Evolutionary conservation across 306 rosid genomes (phyloP), one percentile per base, ranked within the genome.

Genomic region (Vigna trinervia): DNA sequence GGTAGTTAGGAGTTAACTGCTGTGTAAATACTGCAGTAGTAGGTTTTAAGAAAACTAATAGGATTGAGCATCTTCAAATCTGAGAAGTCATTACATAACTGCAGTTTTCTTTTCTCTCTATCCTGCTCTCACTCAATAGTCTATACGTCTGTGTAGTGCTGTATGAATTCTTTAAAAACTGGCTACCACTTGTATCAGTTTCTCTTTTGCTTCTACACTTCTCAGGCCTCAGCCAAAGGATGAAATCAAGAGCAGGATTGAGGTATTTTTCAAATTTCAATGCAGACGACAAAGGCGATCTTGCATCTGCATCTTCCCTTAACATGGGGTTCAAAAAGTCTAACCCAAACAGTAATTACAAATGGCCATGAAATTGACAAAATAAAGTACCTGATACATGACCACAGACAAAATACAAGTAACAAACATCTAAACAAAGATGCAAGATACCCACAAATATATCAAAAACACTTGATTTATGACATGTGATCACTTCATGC

Each of bases 261-360:
- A 38, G 52, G 56, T 77, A 12, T 52, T 71, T 30, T 45, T 50
- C 23, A 60, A 70, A 61, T 34, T 19, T 58, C 76, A 69, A 58
- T 34, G 19, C 60, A 38, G 13, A 57, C 17, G 39, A 59, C 28
- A 19, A 59, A 28, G 17, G 43, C 2, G 8, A 72, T 41, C 38
- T 54, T 20, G 66, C 53, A 38, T 52, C 36, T 72, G 38, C n/a
- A 5, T 32, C 48, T 47, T 19, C 12, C 19, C 48, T 67, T 77
- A 39, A 72, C 46, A 76, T 64, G 28, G 9, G 28, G 45, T 14
- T 51, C 32, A 32, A 8, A 20, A 32, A 34, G 48, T 22, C 34
- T 17, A 26, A 14, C 59, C 66, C 14, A 20, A 28, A 67, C 47
- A 66, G 45, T 23, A 74, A 39, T 4, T 23, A 46, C 15, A 71